These are phyloP conservation scores for Pyrenochaeta sp. DNA, from an alignment of 2,329 filamentous ascomycete species.

Conservation along the genomic window DNA sequence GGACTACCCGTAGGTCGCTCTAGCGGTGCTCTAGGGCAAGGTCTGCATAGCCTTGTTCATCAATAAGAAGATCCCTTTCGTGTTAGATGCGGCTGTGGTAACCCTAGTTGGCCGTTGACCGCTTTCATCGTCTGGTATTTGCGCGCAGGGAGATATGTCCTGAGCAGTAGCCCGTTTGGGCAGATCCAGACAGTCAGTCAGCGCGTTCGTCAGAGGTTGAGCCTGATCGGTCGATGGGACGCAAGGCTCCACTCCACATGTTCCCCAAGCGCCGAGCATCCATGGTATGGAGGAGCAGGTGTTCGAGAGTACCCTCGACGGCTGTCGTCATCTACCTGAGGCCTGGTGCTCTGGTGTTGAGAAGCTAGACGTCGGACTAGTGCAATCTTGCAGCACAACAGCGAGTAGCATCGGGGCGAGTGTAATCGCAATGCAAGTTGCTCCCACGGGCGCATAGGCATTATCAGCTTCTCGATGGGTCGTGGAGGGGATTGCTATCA, in stretches of 20 bases:
- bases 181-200: not conserved
- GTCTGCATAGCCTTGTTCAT: not conserved
- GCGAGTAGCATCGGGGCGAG: conserved; percentile 14
- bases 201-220: not conserved
- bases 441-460: not conserved
- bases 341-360: conserved; percentile 35
- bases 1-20: conserved; percentile 5
- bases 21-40: conserved; percentile 10
- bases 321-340: conserved; percentile 21
- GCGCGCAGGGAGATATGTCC: not conserved
- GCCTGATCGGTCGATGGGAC: not conserved
- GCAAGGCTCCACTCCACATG: conserved; percentile 24
- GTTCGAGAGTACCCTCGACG: conserved; percentile 12
- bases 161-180: not conserved
- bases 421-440: not conserved
- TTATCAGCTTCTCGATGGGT: not conserved
- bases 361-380: conserved; percentile 32
- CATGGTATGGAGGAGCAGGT: conserved; percentile 22
- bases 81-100: too few relatives aligned
- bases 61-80: too few relatives aligned
- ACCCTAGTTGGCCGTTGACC: too few relatives aligned
- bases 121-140: too few relatives aligned
- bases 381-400: conserved; percentile 20
- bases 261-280: conserved; percentile 15
- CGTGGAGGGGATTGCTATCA: not conserved